These are phyloP conservation scores for Lachancea quebecensis DNA, from an alignment of 805 yeast species.

Conservation along the genomic window DNA sequence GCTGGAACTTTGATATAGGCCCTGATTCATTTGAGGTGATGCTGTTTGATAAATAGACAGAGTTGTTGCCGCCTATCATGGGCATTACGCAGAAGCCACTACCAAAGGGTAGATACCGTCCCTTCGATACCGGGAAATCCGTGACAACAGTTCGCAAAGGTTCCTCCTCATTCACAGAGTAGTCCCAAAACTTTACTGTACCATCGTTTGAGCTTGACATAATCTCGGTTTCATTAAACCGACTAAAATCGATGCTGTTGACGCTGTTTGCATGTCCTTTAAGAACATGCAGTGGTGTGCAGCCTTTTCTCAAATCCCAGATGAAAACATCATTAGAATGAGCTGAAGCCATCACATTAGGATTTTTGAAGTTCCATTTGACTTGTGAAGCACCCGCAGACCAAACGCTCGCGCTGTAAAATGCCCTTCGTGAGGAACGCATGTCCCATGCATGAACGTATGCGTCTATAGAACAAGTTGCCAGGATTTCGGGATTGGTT, in stretches of 20 bases:
- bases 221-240: conserved; percentile 49
- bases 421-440: conserved; percentile 70
- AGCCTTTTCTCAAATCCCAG: conserved; percentile 87
- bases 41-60: conserved; percentile 31
- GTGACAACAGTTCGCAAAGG: conserved; percentile 60
- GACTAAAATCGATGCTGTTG: conserved; percentile 81
- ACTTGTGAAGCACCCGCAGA: conserved; percentile 91
- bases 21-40: conserved; percentile 9
- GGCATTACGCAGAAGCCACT: conserved; percentile 87
- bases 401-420: conserved; percentile 85
- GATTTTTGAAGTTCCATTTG: conserved; percentile 79
- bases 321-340: conserved; percentile 75
- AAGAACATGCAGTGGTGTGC: conserved; percentile 60
- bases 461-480: conserved; percentile 91
- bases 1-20: conserved; percentile 37
- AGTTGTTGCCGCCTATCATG: conserved; percentile 68
- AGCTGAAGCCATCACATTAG: conserved; percentile 73
- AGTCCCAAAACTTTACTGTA: conserved; percentile 79
- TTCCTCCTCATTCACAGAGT: conserved; percentile 33
- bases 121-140: conserved; percentile 82
- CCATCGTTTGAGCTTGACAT: conserved; percentile 84
- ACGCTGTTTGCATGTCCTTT: conserved; percentile 79
- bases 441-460: conserved; percentile 87
- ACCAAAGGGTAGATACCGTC: conserved; percentile 86
- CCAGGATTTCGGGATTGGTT: conserved; percentile 73